Evolutionary conservation across 1,139 yeast genomes (phyloP).

Genomic region (Kurtzmaniella natalensis): DNA sequence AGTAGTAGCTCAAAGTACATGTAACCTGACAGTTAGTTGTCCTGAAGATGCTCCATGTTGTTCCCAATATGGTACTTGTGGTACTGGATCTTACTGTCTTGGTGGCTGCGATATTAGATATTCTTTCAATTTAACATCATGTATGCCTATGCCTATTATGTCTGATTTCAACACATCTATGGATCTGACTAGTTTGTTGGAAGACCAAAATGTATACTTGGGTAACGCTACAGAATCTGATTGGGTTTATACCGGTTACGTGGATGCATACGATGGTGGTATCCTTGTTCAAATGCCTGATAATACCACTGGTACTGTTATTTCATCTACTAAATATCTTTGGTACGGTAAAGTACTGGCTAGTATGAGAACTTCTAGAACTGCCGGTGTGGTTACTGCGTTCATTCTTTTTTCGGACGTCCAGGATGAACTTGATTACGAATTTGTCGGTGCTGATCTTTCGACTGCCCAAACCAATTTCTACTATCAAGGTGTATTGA

Average conservation of each 20-base stretch:
- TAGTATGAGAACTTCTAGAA: conserved; percentile 67
- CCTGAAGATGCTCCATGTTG: conserved; percentile 78
- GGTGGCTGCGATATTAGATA: conserved; percentile 76
- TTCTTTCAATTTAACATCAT: conserved; percentile 59
- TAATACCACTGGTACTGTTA: conserved; percentile 71
- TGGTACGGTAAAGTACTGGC: conserved; percentile 86
- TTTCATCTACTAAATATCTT: conserved; percentile 72
- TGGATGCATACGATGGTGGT: conserved; percentile 51
- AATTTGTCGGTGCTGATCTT: conserved; percentile 74
- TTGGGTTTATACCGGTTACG: conserved; percentile 74
- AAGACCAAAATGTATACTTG: conserved; percentile 44
- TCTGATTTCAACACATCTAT: conserved; percentile 30
- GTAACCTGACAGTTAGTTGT: conserved; percentile 51
- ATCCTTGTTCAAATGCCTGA: conserved; percentile 75
- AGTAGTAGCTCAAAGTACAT: conserved; percentile 25
- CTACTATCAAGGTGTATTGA: conserved; percentile 69
- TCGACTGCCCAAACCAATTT: conserved; percentile 68
- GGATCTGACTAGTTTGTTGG: conserved; percentile 25
- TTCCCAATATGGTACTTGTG: conserved; percentile 81
- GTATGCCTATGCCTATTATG: conserved; percentile 61
- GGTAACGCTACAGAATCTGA: conserved; percentile 67
- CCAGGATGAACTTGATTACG: conserved; percentile 87
- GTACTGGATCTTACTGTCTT: conserved; percentile 73
- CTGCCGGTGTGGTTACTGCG: conserved; percentile 82
- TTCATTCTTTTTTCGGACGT: conserved; percentile 79